Percentiles rank a stretch among this genome's conserved stretches.
phyloP scores from a whole-genome alignment of 306 rosid species.

The Astragalus glycyphyllos region DNA sequence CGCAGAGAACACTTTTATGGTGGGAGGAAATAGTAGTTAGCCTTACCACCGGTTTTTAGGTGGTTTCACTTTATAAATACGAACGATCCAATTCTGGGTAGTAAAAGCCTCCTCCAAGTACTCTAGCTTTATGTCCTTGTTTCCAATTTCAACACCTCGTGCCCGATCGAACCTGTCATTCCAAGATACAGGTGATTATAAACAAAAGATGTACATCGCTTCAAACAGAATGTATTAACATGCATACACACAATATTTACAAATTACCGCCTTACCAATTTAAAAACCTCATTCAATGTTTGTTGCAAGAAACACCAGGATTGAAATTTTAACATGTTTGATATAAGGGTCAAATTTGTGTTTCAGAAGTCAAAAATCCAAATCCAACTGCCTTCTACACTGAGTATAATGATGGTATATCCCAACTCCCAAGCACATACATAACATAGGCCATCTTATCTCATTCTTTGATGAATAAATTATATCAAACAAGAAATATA shows the following conservation, averaged over 20 bases:
- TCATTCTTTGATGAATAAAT: slow-evolving; percentile 11
- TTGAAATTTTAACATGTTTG: slow-evolving; percentile 9
- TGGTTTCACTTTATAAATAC: slow-evolving; percentile 98
- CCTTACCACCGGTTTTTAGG: slow-evolving; percentile 93
- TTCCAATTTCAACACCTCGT: slow-evolving; percentile 98
- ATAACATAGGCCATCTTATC: background rate
- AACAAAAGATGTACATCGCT: slow-evolving; percentile 1
- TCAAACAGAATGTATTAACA: slow-evolving; percentile 23
- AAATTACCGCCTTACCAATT: background rate
- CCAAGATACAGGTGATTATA: slow-evolving; percentile 2
- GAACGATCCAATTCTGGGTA: slow-evolving; percentile 97
- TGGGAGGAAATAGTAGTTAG: no score
- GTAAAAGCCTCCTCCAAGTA: slow-evolving; percentile 98
- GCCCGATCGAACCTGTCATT: slow-evolving; percentile 93
- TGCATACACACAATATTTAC: background rate
- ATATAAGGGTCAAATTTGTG: slow-evolving; percentile 15
- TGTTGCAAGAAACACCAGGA: slow-evolving; percentile 5
- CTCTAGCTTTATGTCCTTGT: slow-evolving; percentile 92
- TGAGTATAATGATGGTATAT: background rate
- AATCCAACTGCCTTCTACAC: background rate
- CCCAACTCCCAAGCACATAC: slow-evolving; percentile 1
- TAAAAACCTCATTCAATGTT: no score
- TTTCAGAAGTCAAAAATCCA: background rate
- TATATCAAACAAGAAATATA: slow-evolving; percentile 7
- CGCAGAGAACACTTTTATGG: slow-evolving; percentile 46